Evolutionary conservation across 441 rosid species (phyloP).

Genomic region (Gossypium schwendimanii): DNA sequence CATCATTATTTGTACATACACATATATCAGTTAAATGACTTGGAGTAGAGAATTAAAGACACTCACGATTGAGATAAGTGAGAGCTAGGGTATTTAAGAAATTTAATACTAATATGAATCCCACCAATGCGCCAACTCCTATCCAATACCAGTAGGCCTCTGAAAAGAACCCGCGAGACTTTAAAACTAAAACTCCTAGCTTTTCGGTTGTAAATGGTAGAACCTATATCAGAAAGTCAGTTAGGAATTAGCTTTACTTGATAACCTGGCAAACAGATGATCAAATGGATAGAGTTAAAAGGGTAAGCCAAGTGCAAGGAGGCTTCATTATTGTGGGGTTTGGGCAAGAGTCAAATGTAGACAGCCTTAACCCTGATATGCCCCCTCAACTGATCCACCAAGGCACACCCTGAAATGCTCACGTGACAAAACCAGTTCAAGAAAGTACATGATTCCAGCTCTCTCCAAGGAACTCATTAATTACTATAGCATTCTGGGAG

Average conservation of each 20-base stretch:
- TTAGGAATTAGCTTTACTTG: background rate
- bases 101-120: slow-evolving; percentile 29
- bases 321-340: background rate
- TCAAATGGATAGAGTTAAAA: background rate
- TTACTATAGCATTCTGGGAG: slow-evolving; percentile 50
- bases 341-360: slow-evolving; percentile 17
- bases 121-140: slow-evolving; percentile 32
- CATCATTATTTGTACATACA: background rate
- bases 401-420: background rate
- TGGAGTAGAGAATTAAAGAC: background rate
- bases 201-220: background rate
- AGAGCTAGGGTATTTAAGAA: slow-evolving; percentile 29
- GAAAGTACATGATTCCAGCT: slow-evolving; percentile 56
- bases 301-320: background rate
- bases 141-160: slow-evolving; percentile 52
- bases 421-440: background rate
- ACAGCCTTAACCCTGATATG: background rate
- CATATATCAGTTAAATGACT: background rate
- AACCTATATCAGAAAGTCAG: slow-evolving; percentile 5
- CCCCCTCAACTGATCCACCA: background rate
- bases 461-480: slow-evolving; percentile 62
- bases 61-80: slow-evolving; percentile 40
- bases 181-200: slow-evolving; percentile 33
- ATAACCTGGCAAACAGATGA: background rate
- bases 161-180: slow-evolving; percentile 33